phyloP scores from a whole-genome alignment of 257 asterid genomes.

The Solanum piurae region DNA sequence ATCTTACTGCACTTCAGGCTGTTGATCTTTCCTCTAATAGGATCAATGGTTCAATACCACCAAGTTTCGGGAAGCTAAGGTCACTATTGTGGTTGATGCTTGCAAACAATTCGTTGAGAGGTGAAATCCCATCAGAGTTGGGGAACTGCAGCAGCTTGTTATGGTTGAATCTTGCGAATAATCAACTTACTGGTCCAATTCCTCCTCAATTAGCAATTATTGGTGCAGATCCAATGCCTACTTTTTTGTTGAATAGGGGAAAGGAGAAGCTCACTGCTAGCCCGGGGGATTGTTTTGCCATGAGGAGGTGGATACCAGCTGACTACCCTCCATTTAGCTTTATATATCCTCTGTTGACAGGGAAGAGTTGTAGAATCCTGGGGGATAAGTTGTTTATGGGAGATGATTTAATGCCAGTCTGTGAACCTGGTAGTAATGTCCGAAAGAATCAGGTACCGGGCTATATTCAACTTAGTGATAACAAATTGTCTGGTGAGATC shows the following conservation, averaged over 20 bases:
- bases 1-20: conserved; percentile 58
- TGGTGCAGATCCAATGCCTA: conserved; percentile 38
- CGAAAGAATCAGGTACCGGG: conserved; percentile 48
- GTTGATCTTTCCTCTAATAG: conserved; percentile 75
- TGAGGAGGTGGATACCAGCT: conserved; percentile 90
- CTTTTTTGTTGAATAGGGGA: conserved; percentile 44
- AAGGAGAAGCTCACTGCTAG: conserved; percentile 35
- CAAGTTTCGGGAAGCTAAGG: conserved; percentile 45
- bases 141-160: conserved; percentile 80
- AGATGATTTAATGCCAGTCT: conserved; percentile 51
- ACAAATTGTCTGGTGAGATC: conserved; percentile 49
- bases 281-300: conserved; percentile 64
- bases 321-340: conserved; percentile 78
- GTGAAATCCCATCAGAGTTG: conserved; percentile 51
- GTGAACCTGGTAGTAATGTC: conserved; percentile 48
- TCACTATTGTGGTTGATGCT: conserved; percentile 78
- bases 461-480: conserved; percentile 72
- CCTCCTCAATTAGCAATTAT: conserved; percentile 42
- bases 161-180: conserved; percentile 75
- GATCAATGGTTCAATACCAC: conserved; percentile 49
- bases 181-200: conserved; percentile 43
- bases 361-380: conserved; percentile 51
- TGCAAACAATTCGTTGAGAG: conserved; percentile 49
- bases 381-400: conserved; percentile 75
- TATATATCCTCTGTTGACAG: conserved; percentile 47